These are phyloP conservation scores for Oleoguttula mirabilis DNA, from an alignment of 495 filamentous ascomycete genomes.

Conservation along the genomic window DNA sequence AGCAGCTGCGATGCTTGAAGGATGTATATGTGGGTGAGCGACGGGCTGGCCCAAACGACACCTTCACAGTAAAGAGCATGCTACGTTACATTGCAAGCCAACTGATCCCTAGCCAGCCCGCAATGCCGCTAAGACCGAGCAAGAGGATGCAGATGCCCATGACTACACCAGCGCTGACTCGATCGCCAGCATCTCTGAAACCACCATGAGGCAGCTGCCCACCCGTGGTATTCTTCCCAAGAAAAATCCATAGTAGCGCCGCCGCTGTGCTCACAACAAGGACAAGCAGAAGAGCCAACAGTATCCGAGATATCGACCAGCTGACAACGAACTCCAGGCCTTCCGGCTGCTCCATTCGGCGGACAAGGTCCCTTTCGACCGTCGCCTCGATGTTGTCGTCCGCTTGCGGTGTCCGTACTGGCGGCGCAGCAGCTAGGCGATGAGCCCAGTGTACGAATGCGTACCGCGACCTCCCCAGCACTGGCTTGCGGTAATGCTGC, in stretches of 20 bases:
- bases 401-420: slow-evolving; percentile 1
- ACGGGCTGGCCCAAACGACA: too few relatives aligned
- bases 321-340: slow-evolving; percentile 23
- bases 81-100: slow-evolving; percentile 19
- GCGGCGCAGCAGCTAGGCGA: slow-evolving; percentile 16
- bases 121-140: slow-evolving; percentile 14
- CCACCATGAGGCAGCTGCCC: slow-evolving; percentile 4
- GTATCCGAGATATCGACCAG: slow-evolving; percentile 18
- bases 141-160: slow-evolving; percentile 19
- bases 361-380: neutral
- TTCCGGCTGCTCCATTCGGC: slow-evolving; percentile 12
- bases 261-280: slow-evolving; percentile 11
- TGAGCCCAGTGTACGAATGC: slow-evolving; percentile 25
- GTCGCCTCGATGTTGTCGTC: neutral
- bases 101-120: slow-evolving; percentile 20
- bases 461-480: slow-evolving; percentile 13
- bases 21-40: too few relatives aligned
- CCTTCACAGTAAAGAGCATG: neutral
- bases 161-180: slow-evolving; percentile 14
- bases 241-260: slow-evolving; percentile 21
- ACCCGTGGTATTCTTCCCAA: slow-evolving; percentile 10
- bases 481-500: slow-evolving; percentile 14
- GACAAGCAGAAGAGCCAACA: slow-evolving; percentile 10
- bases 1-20: too few relatives aligned
- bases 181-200: slow-evolving; percentile 18